phyloP scores from a whole-genome alignment of 257 asterid genomes.

The Ophiorrhiza pumila region DNA sequence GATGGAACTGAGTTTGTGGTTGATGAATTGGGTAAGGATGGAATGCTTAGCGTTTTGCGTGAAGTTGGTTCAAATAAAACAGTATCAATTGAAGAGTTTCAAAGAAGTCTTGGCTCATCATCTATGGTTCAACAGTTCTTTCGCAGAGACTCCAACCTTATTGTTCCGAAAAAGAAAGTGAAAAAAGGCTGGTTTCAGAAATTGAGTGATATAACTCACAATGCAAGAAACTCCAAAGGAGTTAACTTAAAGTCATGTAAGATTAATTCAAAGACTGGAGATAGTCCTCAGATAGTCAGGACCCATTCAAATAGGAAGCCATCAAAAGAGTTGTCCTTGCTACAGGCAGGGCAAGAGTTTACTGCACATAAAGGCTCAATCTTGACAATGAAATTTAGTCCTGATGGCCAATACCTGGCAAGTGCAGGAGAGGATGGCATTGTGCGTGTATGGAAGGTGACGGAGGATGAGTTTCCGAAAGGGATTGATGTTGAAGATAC shows the following conservation, averaged over 20 bases:
- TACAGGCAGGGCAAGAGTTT: slow-evolving; percentile 71
- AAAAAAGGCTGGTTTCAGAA: slow-evolving; percentile 62
- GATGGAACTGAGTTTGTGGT: slow-evolving; percentile 45
- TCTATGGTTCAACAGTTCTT: slow-evolving; percentile 48
- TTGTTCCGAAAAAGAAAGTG: slow-evolving; percentile 40
- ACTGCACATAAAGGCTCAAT: slow-evolving; percentile 85
- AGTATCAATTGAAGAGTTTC: slow-evolving; percentile 62
- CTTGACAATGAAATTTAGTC: slow-evolving; percentile 83
- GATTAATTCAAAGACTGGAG: slow-evolving; percentile 18
- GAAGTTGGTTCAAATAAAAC: slow-evolving; percentile 55
- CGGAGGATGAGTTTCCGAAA: slow-evolving; percentile 47
- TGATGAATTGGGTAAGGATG: slow-evolving; percentile 45
- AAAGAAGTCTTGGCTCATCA: slow-evolving; percentile 54
- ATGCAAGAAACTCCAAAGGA: slow-evolving; percentile 35
- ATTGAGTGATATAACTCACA: slow-evolving; percentile 33
- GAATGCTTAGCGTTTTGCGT: slow-evolving; percentile 36
- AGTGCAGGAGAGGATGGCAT: slow-evolving; percentile 87
- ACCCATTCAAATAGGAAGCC: slow-evolving; percentile 43
- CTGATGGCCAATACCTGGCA: slow-evolving; percentile 77
- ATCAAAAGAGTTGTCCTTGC: slow-evolving; percentile 66
- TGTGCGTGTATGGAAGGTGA: slow-evolving; percentile 87
- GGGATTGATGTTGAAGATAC: slow-evolving; percentile 37
- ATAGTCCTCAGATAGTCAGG: slow-evolving; percentile 37
- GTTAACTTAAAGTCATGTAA: slow-evolving; percentile 33
- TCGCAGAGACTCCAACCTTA: slow-evolving; percentile 40